Evolutionary conservation across 2,329 filamentous ascomycete species (phyloP).

Genomic region (Aspergillus sojae): DNA sequence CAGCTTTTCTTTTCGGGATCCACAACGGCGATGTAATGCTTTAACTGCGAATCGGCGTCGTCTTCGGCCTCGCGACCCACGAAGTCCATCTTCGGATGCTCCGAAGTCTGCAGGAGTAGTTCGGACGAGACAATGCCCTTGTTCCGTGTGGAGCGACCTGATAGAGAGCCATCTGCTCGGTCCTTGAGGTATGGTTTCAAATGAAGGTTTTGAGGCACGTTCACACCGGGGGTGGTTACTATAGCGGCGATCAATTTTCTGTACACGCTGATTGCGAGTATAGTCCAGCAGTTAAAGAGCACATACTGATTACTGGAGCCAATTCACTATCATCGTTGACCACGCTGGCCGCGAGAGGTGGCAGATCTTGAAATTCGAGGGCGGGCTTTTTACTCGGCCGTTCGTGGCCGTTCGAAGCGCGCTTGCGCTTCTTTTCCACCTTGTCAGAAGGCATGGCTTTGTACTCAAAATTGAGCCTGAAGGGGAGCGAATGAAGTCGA

Average conservation of each 20-base stretch:
- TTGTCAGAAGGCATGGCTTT: slow-evolving; percentile 35
- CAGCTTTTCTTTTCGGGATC: slow-evolving; percentile 57
- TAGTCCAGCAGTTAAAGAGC: not conserved
- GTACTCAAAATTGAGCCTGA: not conserved
- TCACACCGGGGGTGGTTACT: slow-evolving; percentile 41
- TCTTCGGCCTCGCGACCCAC: slow-evolving; percentile 55
- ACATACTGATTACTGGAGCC: slow-evolving; percentile 54
- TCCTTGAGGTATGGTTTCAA: slow-evolving; percentile 51
- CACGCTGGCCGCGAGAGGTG: slow-evolving; percentile 49
- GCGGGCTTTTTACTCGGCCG: slow-evolving; percentile 54
- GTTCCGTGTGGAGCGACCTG: slow-evolving; percentile 32
- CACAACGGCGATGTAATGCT: slow-evolving; percentile 64
- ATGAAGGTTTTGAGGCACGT: slow-evolving; percentile 32
- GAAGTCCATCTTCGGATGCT: slow-evolving; percentile 64
- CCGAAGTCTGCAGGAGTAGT: slow-evolving; percentile 62
- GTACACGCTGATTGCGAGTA: slow-evolving; percentile 33
- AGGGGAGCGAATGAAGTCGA: not conserved
- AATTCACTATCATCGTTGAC: slow-evolving; percentile 51
- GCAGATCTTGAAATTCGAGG: slow-evolving; percentile 37
- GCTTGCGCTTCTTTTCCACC: slow-evolving; percentile 56
- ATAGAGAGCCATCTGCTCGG: slow-evolving; percentile 45
- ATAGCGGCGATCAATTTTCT: not conserved
- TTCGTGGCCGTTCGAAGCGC: slow-evolving; percentile 46
- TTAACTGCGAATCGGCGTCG: slow-evolving; percentile 54
- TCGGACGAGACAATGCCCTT: slow-evolving; percentile 47